Evolutionary conservation across 2,329 filamentous ascomycete species (phyloP).

Genomic region (Neofusicoccum laricinum): DNA sequence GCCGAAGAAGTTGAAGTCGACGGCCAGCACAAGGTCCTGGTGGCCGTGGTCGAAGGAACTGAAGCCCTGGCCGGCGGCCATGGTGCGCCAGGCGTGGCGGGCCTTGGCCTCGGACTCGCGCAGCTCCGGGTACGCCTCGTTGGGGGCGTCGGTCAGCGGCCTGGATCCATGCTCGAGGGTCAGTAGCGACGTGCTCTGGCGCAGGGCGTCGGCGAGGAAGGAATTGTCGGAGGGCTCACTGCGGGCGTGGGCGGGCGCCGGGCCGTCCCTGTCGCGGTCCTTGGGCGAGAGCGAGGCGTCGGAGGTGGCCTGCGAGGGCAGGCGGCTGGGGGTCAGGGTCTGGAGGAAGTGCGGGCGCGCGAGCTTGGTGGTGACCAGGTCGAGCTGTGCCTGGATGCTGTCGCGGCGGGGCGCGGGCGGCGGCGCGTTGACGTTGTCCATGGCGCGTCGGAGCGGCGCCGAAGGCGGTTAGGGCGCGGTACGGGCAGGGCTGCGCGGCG

Average conservation of each 20-base stretch:
- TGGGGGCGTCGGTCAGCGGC: background rate
- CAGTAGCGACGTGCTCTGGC: conserved; percentile 12
- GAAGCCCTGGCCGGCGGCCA: conserved; percentile 39
- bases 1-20: conserved; percentile 89
- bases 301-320: conserved; percentile 38
- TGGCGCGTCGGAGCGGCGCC: background rate
- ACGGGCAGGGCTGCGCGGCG: background rate
- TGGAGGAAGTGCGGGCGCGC: conserved; percentile 33
- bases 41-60: conserved; percentile 70
- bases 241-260: background rate
- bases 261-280: conserved; percentile 4
- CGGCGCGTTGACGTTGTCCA: conserved; percentile 10
- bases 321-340: conserved; percentile 33
- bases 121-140: conserved; percentile 10
- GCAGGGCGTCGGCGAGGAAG: background rate
- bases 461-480: background rate
- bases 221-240: conserved; percentile 2
- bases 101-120: conserved; percentile 20
- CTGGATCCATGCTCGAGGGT: conserved; percentile 13
- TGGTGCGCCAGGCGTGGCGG: conserved; percentile 29
- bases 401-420: conserved; percentile 7
- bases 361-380: conserved; percentile 21
- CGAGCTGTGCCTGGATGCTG: conserved; percentile 15
- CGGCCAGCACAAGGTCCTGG: conserved; percentile 76
- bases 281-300: conserved; percentile 30